Percentiles rank a stretch among this genome's conserved stretches.
phyloP scores from a whole-genome alignment of 2,329 filamentous ascomycete species.

The Cryphonectria carpinicola region DNA sequence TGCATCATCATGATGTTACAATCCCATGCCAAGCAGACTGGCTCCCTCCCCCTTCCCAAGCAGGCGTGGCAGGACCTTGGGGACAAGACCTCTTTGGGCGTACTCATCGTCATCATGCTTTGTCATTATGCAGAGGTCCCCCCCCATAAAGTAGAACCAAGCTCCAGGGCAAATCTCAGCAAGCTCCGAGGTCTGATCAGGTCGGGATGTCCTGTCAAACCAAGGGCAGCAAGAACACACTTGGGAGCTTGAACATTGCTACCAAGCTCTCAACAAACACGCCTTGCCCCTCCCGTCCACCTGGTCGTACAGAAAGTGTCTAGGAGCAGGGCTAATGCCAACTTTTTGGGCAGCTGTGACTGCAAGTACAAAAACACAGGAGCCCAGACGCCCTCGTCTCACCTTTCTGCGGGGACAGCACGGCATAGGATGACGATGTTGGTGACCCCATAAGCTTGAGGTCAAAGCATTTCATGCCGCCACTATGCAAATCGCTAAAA shows the following conservation, averaged over 20 bases:
- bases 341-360: not conserved
- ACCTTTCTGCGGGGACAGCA: not conserved
- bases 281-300: not conserved
- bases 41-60: not conserved
- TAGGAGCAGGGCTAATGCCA: conserved; percentile 3
- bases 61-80: not conserved
- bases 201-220: not conserved
- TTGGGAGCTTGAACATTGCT: not conserved
- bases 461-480: not conserved
- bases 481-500: not conserved
- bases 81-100: not conserved
- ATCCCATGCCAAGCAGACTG: not conserved
- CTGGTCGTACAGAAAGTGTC: not conserved
- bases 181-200: not conserved
- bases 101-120: conserved; percentile 14
- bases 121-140: not conserved
- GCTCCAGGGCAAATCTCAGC: not conserved
- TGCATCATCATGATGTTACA: conserved; percentile 11
- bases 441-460: not conserved
- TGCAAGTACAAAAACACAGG: not conserved
- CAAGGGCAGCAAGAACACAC: not conserved
- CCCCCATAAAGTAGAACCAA: too few relatives aligned
- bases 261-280: not conserved
- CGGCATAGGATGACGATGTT: conserved; percentile 2
- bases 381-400: not conserved